Conservation (phyloP, 179 eudicot genomes). For the Beta macrorhiza region DNA sequence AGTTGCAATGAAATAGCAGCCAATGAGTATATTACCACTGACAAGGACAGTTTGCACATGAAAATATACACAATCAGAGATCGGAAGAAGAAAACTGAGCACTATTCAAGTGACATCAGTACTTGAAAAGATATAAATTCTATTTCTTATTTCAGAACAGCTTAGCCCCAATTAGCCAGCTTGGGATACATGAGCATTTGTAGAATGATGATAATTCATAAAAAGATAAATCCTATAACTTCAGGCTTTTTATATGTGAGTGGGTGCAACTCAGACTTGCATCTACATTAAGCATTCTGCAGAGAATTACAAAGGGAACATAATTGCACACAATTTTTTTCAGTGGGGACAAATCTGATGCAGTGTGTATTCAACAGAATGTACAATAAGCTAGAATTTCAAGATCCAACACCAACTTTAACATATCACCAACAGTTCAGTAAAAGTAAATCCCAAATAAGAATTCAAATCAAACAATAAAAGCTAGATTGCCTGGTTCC, state of each 20-base stretch:
- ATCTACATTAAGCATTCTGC: conserved; percentile 1
- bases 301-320: neutral
- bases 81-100: neutral
- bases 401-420: neutral
- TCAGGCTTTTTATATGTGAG: neutral
- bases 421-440: neutral
- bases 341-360: neutral
- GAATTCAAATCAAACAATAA: neutral
- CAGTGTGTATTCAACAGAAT: neutral
- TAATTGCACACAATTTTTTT: neutral
- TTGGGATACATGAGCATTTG: neutral
- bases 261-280: neutral
- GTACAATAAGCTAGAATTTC: neutral
- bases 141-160: neutral
- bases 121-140: neutral
- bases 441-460: neutral
- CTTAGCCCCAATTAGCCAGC: conserved; percentile 2
- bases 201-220: neutral
- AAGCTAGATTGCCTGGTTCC: neutral
- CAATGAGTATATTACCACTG: neutral
- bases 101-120: neutral
- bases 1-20: neutral
- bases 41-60: conserved; percentile 7
- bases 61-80: neutral
- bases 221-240: neutral